These are phyloP conservation scores for Seminavis robusta DNA, from an alignment of 108 stramenopile species.

Conservation along the genomic window DNA sequence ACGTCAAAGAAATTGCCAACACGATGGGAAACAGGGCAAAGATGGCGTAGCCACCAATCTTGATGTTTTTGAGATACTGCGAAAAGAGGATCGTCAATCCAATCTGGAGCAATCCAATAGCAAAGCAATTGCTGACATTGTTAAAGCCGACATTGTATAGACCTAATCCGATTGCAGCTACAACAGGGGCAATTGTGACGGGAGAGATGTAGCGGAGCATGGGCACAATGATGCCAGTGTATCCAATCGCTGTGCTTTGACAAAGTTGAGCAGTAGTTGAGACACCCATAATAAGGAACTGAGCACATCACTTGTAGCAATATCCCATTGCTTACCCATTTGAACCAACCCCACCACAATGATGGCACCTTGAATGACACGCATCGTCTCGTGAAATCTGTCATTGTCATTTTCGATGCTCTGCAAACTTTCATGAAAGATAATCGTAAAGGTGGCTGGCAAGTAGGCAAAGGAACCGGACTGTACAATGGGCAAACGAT, in stretches of 20 bases:
- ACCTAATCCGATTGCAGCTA: slow-evolving; percentile 31
- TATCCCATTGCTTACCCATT: no score
- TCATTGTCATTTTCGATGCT: slow-evolving; percentile 17
- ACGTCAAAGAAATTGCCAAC: slow-evolving; percentile 24
- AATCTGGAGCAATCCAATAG: slow-evolving; percentile 19
- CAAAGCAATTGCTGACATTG: slow-evolving; percentile 25
- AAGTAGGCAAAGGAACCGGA: slow-evolving; percentile 23
- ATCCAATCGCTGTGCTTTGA: slow-evolving; percentile 20
- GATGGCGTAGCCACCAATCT: slow-evolving; percentile 1
- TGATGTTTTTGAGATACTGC: slow-evolving; percentile 13
- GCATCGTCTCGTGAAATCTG: slow-evolving; percentile 28
- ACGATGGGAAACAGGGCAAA: slow-evolving; percentile 27
- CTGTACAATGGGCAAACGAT: slow-evolving; percentile 37
- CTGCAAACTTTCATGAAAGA: slow-evolving; percentile 20
- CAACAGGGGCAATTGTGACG: slow-evolving; percentile 32
- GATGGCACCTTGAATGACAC: slow-evolving; percentile 21
- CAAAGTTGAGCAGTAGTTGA: no score
- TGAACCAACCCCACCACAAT: slow-evolving; percentile 24
- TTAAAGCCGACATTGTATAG: slow-evolving; percentile 20
- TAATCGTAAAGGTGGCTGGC: slow-evolving; percentile 22
- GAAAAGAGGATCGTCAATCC: slow-evolving; percentile 13
- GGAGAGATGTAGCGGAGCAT: slow-evolving; percentile 19
- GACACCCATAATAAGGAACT: no score
- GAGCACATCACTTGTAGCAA: no score
- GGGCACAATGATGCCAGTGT: slow-evolving; percentile 19